A percentile compares a stretch with the other conserved stretches of the same genome.
Evolutionary conservation across 2,329 filamentous ascomycete genomes (phyloP).

Genomic region (Clathrospora elynae): DNA sequence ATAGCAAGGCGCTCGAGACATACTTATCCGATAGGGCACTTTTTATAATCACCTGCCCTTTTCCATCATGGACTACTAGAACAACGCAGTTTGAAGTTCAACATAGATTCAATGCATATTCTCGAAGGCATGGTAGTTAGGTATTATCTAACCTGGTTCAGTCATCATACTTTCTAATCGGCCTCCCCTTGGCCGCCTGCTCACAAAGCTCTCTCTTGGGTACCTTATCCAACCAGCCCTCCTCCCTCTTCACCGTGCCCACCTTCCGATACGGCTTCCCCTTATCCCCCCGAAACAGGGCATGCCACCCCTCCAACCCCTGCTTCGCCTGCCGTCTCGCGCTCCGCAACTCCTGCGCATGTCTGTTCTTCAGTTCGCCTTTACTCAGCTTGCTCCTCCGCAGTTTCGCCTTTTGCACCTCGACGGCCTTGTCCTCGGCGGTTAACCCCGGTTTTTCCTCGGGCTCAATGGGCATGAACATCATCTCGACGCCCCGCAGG

Average conservation of each 20-base stretch:
- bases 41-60: too few relatives aligned
- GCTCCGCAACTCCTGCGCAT: constrained; percentile 66
- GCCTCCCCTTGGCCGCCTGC: constrained; percentile 68
- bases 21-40: too few relatives aligned
- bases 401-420: constrained; percentile 36
- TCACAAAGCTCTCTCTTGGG: constrained; percentile 71
- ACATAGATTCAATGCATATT: too few relatives aligned
- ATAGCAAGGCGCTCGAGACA: too few relatives aligned
- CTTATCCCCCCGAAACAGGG: constrained; percentile 72
- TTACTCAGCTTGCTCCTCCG: constrained; percentile 28
- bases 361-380: constrained; percentile 55
- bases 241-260: constrained; percentile 70
- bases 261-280: constrained; percentile 82
- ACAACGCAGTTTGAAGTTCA: too few relatives aligned
- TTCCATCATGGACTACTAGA: too few relatives aligned
- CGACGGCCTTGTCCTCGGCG: constrained; percentile 32
- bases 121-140: too few relatives aligned
- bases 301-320: constrained; percentile 78
- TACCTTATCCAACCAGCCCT: constrained; percentile 63
- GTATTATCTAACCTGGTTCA: too few relatives aligned
- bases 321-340: constrained; percentile 70
- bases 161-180: constrained; percentile 54
- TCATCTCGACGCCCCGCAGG: constrained; percentile 82
- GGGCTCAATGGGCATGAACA: constrained; percentile 73
- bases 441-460: constrained; percentile 46